A percentile compares a stretch with the other conserved stretches of the same genome.
Conservation (phyloP, 2,329 filamentous ascomycete genomes). For the Stylonectria norvegica region DNA sequence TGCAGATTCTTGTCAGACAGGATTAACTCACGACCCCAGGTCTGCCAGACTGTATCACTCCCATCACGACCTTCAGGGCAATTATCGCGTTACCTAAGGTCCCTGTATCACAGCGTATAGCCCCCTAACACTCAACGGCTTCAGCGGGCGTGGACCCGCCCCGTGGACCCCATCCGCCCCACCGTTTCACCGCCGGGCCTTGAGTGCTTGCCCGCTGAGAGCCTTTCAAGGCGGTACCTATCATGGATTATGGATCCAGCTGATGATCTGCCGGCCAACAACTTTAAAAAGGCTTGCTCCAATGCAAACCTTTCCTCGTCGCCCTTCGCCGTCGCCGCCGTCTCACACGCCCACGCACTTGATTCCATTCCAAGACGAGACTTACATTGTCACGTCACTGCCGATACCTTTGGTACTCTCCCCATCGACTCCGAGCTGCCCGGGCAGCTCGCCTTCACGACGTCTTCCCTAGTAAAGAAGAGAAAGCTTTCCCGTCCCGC, state of each 20-base stretch:
- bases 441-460: constrained; percentile 66
- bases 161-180: constrained; percentile 18
- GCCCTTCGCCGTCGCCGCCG: constrained; percentile 9
- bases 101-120: too few relatives aligned
- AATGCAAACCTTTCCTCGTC: constrained; percentile 16
- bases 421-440: constrained; percentile 49
- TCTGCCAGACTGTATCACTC: too few relatives aligned
- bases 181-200: constrained; percentile 17
- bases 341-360: background rate
- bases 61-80: too few relatives aligned
- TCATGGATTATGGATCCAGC: too few relatives aligned
- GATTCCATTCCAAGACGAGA: constrained; percentile 8
- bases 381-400: constrained; percentile 8
- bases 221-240: constrained; percentile 2
- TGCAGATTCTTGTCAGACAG: too few relatives aligned
- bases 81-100: too few relatives aligned
- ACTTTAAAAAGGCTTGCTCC: too few relatives aligned
- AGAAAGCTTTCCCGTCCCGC: constrained; percentile 58
- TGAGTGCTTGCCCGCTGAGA: too few relatives aligned
- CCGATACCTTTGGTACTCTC: constrained; percentile 15
- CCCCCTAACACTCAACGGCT: too few relatives aligned
- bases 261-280: too few relatives aligned
- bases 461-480: constrained; percentile 73
- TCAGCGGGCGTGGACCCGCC: too few relatives aligned
- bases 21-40: too few relatives aligned